A percentile compares a stretch with the other conserved stretches of the same genome.
Evolutionary conservation across 1,284 basidiomycete species (phyloP).

Genomic region (Sanghuangporus baumii): DNA sequence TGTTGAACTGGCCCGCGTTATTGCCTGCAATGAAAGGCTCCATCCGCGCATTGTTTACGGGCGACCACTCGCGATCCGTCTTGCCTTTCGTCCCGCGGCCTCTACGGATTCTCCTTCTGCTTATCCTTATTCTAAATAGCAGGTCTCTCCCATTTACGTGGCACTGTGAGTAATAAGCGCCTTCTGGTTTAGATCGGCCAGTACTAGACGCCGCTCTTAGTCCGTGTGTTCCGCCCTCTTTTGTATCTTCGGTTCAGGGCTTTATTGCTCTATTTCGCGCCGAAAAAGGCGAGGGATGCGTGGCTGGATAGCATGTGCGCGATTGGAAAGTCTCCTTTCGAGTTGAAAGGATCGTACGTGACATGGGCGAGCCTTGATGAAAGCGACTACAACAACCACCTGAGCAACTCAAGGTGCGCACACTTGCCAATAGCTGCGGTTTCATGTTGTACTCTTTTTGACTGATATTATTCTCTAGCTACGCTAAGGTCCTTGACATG

Average conservation of each 20-base stretch:
- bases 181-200: neutral
- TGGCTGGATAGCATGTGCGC: conserved; percentile 42
- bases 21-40: neutral
- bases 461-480: neutral
- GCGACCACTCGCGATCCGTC: conserved; percentile 15
- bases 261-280: conserved; percentile 37
- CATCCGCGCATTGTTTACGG: neutral
- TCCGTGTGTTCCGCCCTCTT: conserved; percentile 51
- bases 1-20: neutral
- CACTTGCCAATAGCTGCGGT: neutral
- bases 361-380: conserved; percentile 63
- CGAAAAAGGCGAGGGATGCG: conserved; percentile 30
- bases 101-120: conserved; percentile 25
- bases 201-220: conserved; percentile 29
- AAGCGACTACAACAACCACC: conserved; percentile 63
- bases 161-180: conserved; percentile 47
- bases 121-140: conserved; percentile 45
- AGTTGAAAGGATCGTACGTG: conserved; percentile 33
- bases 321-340: conserved; percentile 53
- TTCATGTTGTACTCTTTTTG: neutral
- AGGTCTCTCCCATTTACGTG: conserved; percentile 58
- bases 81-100: conserved; percentile 21
- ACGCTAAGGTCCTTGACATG: conserved; percentile 47
- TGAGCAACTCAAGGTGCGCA: conserved; percentile 74
- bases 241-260: conserved; percentile 34